Conservation (phyloP, 2,329 filamentous ascomycete species). For the Mollisia scopiformis region DNA sequence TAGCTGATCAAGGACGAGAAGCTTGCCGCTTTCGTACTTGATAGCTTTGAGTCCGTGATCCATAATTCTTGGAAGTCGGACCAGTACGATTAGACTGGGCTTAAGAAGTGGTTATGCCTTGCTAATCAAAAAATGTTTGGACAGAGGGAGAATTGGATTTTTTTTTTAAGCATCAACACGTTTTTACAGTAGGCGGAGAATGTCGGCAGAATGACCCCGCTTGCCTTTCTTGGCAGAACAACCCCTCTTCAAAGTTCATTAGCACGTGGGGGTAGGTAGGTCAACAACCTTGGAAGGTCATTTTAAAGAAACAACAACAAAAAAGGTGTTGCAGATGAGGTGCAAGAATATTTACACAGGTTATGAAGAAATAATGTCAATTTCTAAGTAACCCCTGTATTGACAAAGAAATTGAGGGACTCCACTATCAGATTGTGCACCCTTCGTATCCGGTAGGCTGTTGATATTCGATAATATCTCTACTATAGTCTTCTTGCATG, state of each 20-base stretch:
- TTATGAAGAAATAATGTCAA: too few relatives aligned
- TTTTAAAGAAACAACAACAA: neutral
- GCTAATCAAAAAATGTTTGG: neutral
- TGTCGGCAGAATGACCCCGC: neutral
- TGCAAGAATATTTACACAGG: too few relatives aligned
- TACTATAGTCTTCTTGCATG: too few relatives aligned
- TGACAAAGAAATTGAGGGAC: too few relatives aligned
- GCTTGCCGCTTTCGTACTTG: slow-evolving; percentile 70
- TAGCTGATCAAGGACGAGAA: slow-evolving; percentile 84
- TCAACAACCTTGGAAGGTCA: too few relatives aligned
- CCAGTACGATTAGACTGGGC: neutral
- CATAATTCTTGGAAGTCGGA: neutral
- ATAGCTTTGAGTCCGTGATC: slow-evolving; percentile 68
- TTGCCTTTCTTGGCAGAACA: neutral
- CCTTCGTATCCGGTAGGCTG: too few relatives aligned
- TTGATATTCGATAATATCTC: too few relatives aligned
- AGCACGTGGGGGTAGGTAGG: too few relatives aligned
- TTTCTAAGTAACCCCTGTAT: too few relatives aligned
- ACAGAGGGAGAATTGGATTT: neutral
- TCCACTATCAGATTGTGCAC: too few relatives aligned
- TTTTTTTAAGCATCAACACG: neutral
- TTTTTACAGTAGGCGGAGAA: neutral
- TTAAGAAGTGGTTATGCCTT: neutral
- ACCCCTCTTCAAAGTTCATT: neutral
- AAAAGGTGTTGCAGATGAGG: too few relatives aligned